These are phyloP conservation scores for Gaeumannomyces tritici DNA, from an alignment of 2,329 filamentous ascomycete genomes.

Conservation along the genomic window DNA sequence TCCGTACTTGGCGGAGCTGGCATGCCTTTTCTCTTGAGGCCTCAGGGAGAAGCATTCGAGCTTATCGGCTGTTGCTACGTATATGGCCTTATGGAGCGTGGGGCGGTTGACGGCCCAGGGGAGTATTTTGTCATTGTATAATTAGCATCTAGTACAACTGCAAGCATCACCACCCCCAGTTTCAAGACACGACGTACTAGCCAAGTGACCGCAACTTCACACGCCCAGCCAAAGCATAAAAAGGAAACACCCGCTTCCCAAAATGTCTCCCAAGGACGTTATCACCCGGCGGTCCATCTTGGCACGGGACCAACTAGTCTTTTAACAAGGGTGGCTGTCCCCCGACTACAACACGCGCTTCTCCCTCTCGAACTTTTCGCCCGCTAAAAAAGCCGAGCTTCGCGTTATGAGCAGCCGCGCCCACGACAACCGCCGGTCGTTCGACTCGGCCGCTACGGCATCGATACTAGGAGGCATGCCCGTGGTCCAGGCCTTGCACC, in stretches of 20 bases:
- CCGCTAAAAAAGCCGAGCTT: conserved; percentile 1
- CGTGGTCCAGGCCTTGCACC: not conserved
- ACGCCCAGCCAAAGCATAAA: not conserved
- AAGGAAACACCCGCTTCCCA: not conserved
- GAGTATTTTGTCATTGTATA: too few relatives aligned
- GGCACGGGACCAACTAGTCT: not conserved
- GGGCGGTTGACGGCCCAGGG: too few relatives aligned
- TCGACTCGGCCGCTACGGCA: not conserved
- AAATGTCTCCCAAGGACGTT: not conserved
- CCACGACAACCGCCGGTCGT: not conserved
- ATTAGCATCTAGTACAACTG: too few relatives aligned
- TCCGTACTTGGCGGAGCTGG: too few relatives aligned
- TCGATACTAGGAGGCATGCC: conserved; percentile 1
- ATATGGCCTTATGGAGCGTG: too few relatives aligned
- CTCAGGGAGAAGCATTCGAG: too few relatives aligned
- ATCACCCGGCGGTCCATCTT: not conserved
- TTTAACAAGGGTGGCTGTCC: not conserved
- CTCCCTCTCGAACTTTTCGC: conserved; percentile 2
- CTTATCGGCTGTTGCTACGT: too few relatives aligned
- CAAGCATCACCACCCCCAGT: not conserved
- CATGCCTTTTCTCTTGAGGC: too few relatives aligned
- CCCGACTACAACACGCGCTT: not conserved
- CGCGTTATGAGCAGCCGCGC: not conserved
- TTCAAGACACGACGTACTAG: not conserved
- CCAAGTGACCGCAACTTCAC: not conserved